A percentile compares a stretch with the other conserved stretches of the same genome.
Evolutionary conservation across 2,329 filamentous ascomycete genomes (phyloP).

Genomic region (Drechslerella coelobrocha): DNA sequence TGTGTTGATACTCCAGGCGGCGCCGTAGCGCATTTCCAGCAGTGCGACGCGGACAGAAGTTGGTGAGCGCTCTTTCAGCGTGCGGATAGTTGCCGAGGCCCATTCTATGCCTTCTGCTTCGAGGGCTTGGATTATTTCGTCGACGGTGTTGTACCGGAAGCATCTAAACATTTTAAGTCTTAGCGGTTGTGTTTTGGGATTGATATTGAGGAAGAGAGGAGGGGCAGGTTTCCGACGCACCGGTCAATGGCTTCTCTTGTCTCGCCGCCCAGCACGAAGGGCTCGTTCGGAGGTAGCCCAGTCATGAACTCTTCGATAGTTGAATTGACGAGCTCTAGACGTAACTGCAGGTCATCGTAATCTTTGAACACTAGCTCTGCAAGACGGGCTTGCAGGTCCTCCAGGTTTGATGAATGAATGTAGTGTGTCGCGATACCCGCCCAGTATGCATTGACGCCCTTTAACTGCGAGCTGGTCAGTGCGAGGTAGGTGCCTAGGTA

Average conservation of each 20-base stretch:
- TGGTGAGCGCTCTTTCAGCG: constrained; percentile 79
- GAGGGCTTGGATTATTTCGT: constrained; percentile 74
- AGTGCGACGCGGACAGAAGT: constrained; percentile 85
- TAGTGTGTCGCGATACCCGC: constrained; percentile 94
- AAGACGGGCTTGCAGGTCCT: constrained; percentile 81
- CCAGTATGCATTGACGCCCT: constrained; percentile 78
- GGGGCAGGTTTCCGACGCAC: constrained; percentile 23
- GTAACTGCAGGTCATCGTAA: constrained; percentile 68
- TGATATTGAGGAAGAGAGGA: constrained; percentile 3
- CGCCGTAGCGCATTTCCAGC: constrained; percentile 78
- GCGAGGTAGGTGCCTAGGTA: constrained; percentile 89
- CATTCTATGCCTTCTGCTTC: constrained; percentile 65
- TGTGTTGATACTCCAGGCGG: constrained; percentile 78
- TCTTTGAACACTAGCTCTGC: constrained; percentile 90
- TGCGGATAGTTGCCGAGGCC: constrained; percentile 78
- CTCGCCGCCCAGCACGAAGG: constrained; percentile 71
- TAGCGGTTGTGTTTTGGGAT: constrained; percentile 37
- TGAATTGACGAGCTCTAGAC: constrained; percentile 76
- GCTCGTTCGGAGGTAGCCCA: constrained; percentile 77
- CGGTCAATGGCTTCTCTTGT: constrained; percentile 83
- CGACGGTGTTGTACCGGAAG: constrained; percentile 72
- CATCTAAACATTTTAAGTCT: constrained; percentile 59
- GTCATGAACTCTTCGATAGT: constrained; percentile 93
- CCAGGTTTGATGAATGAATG: constrained; percentile 86
- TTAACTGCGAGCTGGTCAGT: constrained; percentile 82